Evolutionary conservation across 345 rosid genomes (phyloP).

Genomic region (Conringia planisiliqua): DNA sequence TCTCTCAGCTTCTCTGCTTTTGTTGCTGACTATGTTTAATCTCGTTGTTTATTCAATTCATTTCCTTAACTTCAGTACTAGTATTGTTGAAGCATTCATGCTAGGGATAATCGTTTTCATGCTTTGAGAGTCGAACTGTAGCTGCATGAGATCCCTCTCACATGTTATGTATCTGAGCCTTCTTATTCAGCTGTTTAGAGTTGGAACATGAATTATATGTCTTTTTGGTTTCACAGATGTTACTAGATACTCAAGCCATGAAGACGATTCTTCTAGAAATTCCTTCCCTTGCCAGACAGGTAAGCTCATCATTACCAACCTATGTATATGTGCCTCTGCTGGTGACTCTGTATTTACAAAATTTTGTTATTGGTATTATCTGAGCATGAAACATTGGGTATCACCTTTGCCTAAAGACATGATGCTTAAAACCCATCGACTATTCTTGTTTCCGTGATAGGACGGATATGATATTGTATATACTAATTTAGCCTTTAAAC

Average conservation of each 20-base stretch:
- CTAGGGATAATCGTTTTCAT: background rate
- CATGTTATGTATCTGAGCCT: conserved; percentile 8
- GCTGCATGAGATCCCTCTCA: background rate
- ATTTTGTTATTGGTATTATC: background rate
- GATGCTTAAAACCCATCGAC: background rate
- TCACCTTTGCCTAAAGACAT: background rate
- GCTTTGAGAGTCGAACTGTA: background rate
- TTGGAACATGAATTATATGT: background rate
- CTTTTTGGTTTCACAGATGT: conserved; percentile 63
- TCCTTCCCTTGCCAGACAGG: conserved; percentile 96
- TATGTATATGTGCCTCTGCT: background rate
- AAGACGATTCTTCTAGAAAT: conserved; percentile 93
- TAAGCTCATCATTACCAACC: conserved; percentile 34
- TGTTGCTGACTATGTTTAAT: background rate
- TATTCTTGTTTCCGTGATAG: background rate
- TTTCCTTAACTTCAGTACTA: background rate
- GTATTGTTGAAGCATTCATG: background rate
- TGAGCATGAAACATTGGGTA: background rate
- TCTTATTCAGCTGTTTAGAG: background rate
- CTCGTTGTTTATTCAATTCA: background rate
- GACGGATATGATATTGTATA: background rate
- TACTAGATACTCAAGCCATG: conserved; percentile 93
- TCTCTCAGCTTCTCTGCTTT: background rate
- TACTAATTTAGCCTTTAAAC: background rate
- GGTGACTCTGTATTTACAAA: background rate